Evolutionary conservation across 1,284 basidiomycete species (phyloP), one percentile per base, ranked within the genome.

Genomic region (Phylloboletellus chloephorus): DNA sequence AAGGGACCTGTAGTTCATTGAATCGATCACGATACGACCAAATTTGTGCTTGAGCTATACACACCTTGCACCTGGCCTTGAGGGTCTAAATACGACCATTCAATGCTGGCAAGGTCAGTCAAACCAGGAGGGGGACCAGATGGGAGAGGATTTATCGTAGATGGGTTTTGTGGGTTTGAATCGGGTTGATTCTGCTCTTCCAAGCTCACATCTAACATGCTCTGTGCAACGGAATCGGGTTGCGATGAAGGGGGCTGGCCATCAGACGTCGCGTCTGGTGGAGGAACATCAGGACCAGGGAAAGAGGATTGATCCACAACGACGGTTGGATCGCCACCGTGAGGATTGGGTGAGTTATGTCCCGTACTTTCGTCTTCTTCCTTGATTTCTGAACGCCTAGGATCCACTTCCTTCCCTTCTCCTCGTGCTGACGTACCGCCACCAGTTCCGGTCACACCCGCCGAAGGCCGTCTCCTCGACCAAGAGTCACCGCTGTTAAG

Each of bases 1-100:
- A 98, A 98, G 2, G 95, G 95, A 38, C 92, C 91, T 92, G 48
- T 2, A 47, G 42, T 49, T 34, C 38, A 49, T 38, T 46, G 37
- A 19, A 51, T 48, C 44, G 29, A 31, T 37, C 33, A 40, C 8
- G 5, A 35, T 12, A 37, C 26, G 10, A 28, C 24, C 23, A 20
- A 12, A 25, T 20, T 13, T 17, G 11, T 41, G 19, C 11, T 4
- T n/a, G 11, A 21, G 17, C 29, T 17, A 23, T 5, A 48, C 68
- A 52, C 52, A 81, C 92, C 93, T 77, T 97, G 93, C 34, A 94
- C 70, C 50, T 87, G 79, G 22, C 92, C 91, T 48, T 83, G 79
- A 11, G 89, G 91, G 62, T 97, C 93, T 39, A 91, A 77, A 65
- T 97, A 97, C 25, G 81, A 86, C 93, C 93, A 97, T 56, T 90